Conservation (phyloP, 2,329 filamentous ascomycete species). For the Acrodontium crateriforme region DNA sequence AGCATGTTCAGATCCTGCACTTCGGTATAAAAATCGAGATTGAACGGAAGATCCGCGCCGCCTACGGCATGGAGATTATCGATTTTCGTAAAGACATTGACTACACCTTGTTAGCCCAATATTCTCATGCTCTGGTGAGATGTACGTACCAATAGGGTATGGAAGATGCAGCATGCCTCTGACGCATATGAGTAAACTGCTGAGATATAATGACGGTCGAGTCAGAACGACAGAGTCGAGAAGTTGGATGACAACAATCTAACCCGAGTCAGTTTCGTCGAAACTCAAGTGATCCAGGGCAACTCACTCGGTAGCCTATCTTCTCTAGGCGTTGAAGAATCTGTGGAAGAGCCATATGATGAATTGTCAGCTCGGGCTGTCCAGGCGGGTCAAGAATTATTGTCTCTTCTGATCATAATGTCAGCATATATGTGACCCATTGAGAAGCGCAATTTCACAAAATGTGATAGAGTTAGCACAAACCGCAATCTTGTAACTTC, state of each 20-base stretch:
- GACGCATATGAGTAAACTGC: slow-evolving; percentile 80
- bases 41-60: slow-evolving; percentile 81
- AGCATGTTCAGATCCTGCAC: slow-evolving; percentile 85
- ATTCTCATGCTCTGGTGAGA: not conserved
- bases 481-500: slow-evolving; percentile 49
- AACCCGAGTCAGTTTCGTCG: slow-evolving; percentile 24
- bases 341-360: slow-evolving; percentile 80
- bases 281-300: slow-evolving; percentile 3
- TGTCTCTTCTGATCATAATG: slow-evolving; percentile 58
- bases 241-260: slow-evolving; percentile 88
- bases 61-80: slow-evolving; percentile 62
- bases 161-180: slow-evolving; percentile 98
- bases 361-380: slow-evolving; percentile 93
- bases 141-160: slow-evolving; percentile 51
- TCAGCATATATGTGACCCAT: slow-evolving; percentile 2
- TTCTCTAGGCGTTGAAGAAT: slow-evolving; percentile 87
- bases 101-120: slow-evolving; percentile 11
- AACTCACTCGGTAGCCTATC: slow-evolving; percentile 72
- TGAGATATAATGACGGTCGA: slow-evolving; percentile 86
- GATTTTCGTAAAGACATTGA: slow-evolving; percentile 96
- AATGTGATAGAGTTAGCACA: no score
- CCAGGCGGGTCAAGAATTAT: slow-evolving; percentile 92
- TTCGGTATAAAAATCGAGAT: slow-evolving; percentile 93
- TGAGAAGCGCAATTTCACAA: not conserved
- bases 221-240: slow-evolving; percentile 91